Evolutionary conservation across 805 yeast species (phyloP).

Genomic region (Metschnikowia matae): DNA sequence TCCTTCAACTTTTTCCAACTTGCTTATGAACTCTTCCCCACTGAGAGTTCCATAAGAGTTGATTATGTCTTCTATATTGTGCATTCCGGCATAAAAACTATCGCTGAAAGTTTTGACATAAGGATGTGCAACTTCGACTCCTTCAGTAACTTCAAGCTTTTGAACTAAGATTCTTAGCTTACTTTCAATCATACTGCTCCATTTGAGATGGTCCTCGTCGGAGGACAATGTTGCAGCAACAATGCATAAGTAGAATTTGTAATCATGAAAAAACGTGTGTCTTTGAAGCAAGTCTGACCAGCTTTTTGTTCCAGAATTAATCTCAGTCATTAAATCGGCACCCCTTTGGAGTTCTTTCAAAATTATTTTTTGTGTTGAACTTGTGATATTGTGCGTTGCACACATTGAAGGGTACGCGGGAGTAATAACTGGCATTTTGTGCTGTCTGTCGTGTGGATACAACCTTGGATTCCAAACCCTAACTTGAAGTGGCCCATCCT

Average conservation of each 20-base stretch:
- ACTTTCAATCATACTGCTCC: conserved; percentile 93
- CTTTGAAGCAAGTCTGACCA: conserved; percentile 78
- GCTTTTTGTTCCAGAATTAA: neutral
- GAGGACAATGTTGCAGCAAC: conserved; percentile 71
- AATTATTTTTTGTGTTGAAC: conserved; percentile 81
- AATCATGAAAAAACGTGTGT: conserved; percentile 77
- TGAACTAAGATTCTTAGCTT: conserved; percentile 76
- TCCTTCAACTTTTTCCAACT: neutral
- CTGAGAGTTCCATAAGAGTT: conserved; percentile 58
- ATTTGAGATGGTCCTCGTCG: conserved; percentile 79
- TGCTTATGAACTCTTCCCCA: conserved; percentile 39
- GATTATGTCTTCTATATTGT: conserved; percentile 51
- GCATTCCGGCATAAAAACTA: conserved; percentile 26
- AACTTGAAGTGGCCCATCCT: conserved; percentile 95
- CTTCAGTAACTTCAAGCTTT: conserved; percentile 73
- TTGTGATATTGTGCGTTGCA: conserved; percentile 93
- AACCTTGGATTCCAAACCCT: conserved; percentile 95
- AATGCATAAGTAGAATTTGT: conserved; percentile 82
- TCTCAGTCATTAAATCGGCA: neutral
- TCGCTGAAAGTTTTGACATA: conserved; percentile 63
- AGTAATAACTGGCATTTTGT: conserved; percentile 95
- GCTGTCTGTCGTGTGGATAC: conserved; percentile 84
- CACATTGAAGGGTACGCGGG: conserved; percentile 99
- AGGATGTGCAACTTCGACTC: conserved; percentile 85
- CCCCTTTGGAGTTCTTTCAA: conserved; percentile 54